Evolutionary conservation across 768 basidiomycete species (phyloP).

Genomic region (Russula ochroleuca): DNA sequence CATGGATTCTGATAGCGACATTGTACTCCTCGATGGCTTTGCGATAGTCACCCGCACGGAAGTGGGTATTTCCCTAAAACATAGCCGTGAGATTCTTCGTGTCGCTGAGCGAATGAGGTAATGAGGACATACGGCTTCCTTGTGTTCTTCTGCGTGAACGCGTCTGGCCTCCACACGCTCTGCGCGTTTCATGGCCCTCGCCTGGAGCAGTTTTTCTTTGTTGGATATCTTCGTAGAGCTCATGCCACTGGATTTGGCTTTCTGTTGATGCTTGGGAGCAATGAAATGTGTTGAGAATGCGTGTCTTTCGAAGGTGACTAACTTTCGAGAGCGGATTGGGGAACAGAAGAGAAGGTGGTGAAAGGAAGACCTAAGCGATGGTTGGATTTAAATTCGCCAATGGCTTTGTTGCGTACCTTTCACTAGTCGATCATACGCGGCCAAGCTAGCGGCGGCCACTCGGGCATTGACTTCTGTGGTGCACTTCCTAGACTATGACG

Average conservation of each 20-base stretch:
- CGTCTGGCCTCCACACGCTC: neutral
- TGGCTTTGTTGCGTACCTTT: neutral
- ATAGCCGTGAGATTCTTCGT: neutral
- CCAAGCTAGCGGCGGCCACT: neutral
- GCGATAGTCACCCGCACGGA: conserved; percentile 37
- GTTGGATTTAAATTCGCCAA: neutral
- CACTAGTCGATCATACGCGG: neutral
- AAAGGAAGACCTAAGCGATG: neutral
- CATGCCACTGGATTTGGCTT: neutral
- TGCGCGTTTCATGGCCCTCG: conserved; percentile 1
- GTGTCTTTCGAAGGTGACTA: neutral
- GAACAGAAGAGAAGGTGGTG: neutral
- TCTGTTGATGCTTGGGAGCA: neutral
- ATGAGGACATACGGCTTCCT: conserved; percentile 9
- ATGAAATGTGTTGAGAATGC: neutral
- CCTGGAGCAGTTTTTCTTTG: neutral
- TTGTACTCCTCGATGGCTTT: conserved; percentile 42
- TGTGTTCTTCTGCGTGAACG: conserved; percentile 4
- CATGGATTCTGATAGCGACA: conserved; percentile 38
- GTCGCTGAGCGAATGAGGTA: no score
- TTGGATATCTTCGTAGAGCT: neutral
- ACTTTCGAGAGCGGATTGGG: neutral
- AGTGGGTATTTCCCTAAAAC: conserved; percentile 43
- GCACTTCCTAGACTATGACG: neutral
- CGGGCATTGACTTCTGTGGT: neutral